Percentiles rank a stretch among this genome's conserved stretches.
phyloP scores from a whole-genome alignment of 2,329 filamentous ascomycete species.

The Cordyceps cateniannulata region DNA sequence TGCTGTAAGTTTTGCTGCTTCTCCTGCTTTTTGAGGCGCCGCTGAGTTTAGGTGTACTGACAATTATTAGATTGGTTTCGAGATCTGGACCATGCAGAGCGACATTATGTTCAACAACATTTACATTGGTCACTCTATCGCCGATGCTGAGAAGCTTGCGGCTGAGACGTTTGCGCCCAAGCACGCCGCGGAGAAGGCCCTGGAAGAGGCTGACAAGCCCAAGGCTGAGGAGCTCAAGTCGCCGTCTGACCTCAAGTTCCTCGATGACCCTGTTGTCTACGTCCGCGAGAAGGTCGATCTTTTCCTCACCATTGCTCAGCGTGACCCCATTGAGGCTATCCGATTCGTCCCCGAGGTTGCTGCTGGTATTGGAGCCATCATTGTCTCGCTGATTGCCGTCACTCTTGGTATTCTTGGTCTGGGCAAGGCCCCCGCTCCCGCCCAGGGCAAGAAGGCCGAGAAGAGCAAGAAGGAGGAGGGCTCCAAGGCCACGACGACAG shows the following conservation, averaged over 20 bases:
- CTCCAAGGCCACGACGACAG: slow-evolving; percentile 50
- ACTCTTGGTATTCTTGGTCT: slow-evolving; percentile 60
- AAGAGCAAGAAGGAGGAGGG: slow-evolving; percentile 68
- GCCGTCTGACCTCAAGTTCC: slow-evolving; percentile 75
- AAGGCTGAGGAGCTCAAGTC: slow-evolving; percentile 61
- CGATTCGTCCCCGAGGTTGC: slow-evolving; percentile 90
- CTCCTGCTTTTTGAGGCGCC: neutral
- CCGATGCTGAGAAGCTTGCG: slow-evolving; percentile 84
- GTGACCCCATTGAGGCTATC: slow-evolving; percentile 75
- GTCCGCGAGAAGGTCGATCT: slow-evolving; percentile 89
- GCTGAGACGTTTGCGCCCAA: slow-evolving; percentile 88
- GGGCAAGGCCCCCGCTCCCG: slow-evolving; percentile 57
- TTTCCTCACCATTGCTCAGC: slow-evolving; percentile 77
- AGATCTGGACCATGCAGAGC: slow-evolving; percentile 99
- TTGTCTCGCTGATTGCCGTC: slow-evolving; percentile 64
- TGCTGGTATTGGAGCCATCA: slow-evolving; percentile 65
- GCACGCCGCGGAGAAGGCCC: slow-evolving; percentile 71
- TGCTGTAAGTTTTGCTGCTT: slow-evolving; percentile 61
- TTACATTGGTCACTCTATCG: slow-evolving; percentile 96
- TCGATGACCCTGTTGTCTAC: slow-evolving; percentile 82
- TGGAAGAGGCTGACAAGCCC: slow-evolving; percentile 74
- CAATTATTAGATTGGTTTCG: slow-evolving; percentile 73
- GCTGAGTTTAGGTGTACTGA: slow-evolving; percentile 18
- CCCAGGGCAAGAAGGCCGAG: slow-evolving; percentile 61
- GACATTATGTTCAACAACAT: slow-evolving; percentile 99